Evolutionary conservation across 1,139 yeast genomes (phyloP), one percentile per base, ranked within the genome.

Genomic region (Taphrina pruni): DNA sequence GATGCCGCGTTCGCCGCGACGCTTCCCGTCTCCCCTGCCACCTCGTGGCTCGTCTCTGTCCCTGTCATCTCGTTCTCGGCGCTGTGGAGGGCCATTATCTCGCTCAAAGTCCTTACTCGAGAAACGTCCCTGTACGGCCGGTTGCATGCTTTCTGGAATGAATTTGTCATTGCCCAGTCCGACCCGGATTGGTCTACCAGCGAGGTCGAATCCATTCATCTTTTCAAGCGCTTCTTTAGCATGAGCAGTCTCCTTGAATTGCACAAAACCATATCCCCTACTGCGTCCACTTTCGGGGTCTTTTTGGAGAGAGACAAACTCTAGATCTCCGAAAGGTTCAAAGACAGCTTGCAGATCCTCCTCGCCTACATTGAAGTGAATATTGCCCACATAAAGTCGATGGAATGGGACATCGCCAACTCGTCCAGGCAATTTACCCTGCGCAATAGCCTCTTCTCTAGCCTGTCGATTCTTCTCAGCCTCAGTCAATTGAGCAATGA

Each of bases 391-490:
- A 69, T 76, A 74, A 45, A 78, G 73, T n/a, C 78, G 75, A 60
- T 74, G 75, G 67, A 74, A 74, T 9, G 76, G 74, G 2, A 72
- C 74, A 39, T 70, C 72, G n/a, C 68, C 67, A 11, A 58, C 60
- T 17, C 62, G 62, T 55, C 66, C 60, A 12, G 67, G 55, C 21
- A 38, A 17, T n/a, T 54, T 43, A 6, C 54, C 46, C 8, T 62
- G 58, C 12, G 67, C 52, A 8, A 38, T 43, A 48, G 65, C 69
- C 14, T 70, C 72, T 51, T 72, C 76, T 38, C 71, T 52, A 6
- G 79, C 79, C 65, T 76, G 77, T 36, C 79, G 69, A 67, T 78
- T 78, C 70, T 78, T 78, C 65, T 79, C 81, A 11, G 81, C 75
- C 70, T 79, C 81, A 2, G 81, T 78, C 36, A 74, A 73, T 71